Base-by-base conservation (phyloP, 2,329 filamentous ascomycete genomes). In the Dryadomyces quercus-mongolicae region DNA sequence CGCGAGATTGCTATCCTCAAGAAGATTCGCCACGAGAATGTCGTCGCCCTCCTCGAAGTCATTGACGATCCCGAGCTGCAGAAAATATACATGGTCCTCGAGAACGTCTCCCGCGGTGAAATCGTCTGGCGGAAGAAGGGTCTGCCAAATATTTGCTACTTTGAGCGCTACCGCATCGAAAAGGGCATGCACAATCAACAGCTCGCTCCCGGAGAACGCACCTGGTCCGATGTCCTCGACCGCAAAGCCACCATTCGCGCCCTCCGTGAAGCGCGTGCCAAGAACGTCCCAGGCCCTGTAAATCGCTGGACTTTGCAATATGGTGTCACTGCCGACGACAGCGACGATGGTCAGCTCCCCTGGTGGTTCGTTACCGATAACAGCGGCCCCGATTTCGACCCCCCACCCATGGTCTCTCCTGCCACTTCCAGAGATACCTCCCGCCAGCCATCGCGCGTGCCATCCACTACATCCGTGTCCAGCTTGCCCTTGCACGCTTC, bases 11-110 rank as follows among this genome's bases (percentile, higher is more conserved):
- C 93, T 65, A 97, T 98, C 55, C 75, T 98, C 63, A 98, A 98
- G 70, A 98, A 98, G 73, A 95, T 95, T 53, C 85, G 92, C 34
- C 93, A 98, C 68, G 85, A 88, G n/a, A 96, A 98, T 64, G 88
- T 98, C 44, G 93, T 98, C 58, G 91, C 88, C 62, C 75, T 98
- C 43, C 79, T 97, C 59, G 93, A 98, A 71, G 91, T 98, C 63
- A 97, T 98, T 63, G 93, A 98, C 66, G 93, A 98, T 66, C 92
- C 92, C 1, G 88, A 90, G 63, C 82, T 90, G 56, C 93, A 94
- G 72, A 98, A 98, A 71, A 95, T 98, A 58, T 98, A 98, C 71
- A 92, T 98, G 71, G 88, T 97, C 20, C 78, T 98, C 46, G 93
- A 98, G 68, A 92, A 92, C 68, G 91, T 96, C 55, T 89, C 96